Evolutionary conservation across 2,329 filamentous ascomycete species (phyloP).

Genomic region (Ascochyta rabiei): DNA sequence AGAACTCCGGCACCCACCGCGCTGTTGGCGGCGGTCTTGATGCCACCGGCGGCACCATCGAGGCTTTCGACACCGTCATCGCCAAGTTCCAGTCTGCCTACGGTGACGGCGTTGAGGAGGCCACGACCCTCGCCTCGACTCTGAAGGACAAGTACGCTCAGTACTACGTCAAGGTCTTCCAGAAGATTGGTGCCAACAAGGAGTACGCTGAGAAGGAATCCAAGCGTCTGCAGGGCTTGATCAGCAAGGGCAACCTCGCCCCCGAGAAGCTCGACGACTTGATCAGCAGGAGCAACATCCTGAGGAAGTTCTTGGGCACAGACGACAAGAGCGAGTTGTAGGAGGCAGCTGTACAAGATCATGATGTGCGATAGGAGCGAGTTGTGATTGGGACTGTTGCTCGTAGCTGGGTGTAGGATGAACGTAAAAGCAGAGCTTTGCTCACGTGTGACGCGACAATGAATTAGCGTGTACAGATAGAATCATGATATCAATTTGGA

Average conservation of each 20-base stretch:
- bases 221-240: constrained; percentile 75
- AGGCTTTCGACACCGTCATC: constrained; percentile 76
- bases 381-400: neutral
- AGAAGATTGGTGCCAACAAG: constrained; percentile 80
- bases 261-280: constrained; percentile 89
- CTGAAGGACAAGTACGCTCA: constrained; percentile 83
- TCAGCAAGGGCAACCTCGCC: constrained; percentile 85
- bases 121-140: constrained; percentile 71
- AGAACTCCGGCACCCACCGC: constrained; percentile 87
- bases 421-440: constrained; percentile 1
- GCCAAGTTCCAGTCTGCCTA: constrained; percentile 71
- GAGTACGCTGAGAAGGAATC: constrained; percentile 87
- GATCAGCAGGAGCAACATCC: constrained; percentile 83
- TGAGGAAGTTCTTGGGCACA: constrained; percentile 73
- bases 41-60: constrained; percentile 79
- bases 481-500: constrained; percentile 6
- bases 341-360: constrained; percentile 23
- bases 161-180: constrained; percentile 92
- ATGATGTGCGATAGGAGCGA: constrained; percentile 3
- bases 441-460: constrained; percentile 1
- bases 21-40: constrained; percentile 80
- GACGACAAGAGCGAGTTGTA: constrained; percentile 74
- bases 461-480: constrained; percentile 12
- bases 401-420: neutral
- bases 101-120: constrained; percentile 67